phyloP scores from a whole-genome alignment of 345 rosid genomes.

The Punica granatum region DNA sequence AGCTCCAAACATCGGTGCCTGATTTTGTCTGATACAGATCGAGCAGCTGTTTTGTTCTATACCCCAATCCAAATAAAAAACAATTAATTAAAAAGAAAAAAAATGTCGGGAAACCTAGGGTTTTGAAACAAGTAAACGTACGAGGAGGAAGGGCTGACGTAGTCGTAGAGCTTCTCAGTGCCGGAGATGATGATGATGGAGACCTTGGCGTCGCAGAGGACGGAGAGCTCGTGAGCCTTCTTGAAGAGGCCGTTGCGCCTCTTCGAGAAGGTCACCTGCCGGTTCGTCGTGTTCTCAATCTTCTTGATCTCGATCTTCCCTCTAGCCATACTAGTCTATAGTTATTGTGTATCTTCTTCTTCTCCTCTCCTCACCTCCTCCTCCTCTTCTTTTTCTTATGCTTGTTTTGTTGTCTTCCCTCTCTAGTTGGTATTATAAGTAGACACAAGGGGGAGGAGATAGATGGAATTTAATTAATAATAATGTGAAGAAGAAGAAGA shows the following conservation, averaged over 20 bases:
- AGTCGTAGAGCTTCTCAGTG: slow-evolving; percentile 11
- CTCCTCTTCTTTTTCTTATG: too few relatives aligned
- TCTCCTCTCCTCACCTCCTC: neutral
- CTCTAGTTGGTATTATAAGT: neutral
- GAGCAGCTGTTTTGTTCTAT: slow-evolving; percentile 9
- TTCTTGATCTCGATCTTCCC: slow-evolving; percentile 16
- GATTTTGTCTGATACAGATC: slow-evolving; percentile 9
- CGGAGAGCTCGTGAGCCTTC: slow-evolving; percentile 15
- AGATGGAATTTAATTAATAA: neutral
- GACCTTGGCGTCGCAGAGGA: slow-evolving; percentile 17
- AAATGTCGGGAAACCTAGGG: slow-evolving; percentile 1
- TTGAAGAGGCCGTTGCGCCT: slow-evolving; percentile 15
- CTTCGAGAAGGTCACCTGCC: slow-evolving; percentile 16
- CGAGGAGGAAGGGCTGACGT: slow-evolving; percentile 14
- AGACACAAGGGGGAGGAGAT: neutral
- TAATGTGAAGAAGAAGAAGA: neutral
- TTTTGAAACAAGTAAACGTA: neutral
- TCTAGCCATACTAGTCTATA: slow-evolving; percentile 11
- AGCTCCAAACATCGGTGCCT: slow-evolving; percentile 7
- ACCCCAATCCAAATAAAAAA: neutral
- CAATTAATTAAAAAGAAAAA: neutral
- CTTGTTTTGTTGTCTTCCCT: neutral
- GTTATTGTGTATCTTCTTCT: neutral
- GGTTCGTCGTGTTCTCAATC: slow-evolving; percentile 13
- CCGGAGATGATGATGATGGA: slow-evolving; percentile 11